phyloP scores from a whole-genome alignment of 1,284 basidiomycete species.

The Cryptococcus sp. region DNA sequence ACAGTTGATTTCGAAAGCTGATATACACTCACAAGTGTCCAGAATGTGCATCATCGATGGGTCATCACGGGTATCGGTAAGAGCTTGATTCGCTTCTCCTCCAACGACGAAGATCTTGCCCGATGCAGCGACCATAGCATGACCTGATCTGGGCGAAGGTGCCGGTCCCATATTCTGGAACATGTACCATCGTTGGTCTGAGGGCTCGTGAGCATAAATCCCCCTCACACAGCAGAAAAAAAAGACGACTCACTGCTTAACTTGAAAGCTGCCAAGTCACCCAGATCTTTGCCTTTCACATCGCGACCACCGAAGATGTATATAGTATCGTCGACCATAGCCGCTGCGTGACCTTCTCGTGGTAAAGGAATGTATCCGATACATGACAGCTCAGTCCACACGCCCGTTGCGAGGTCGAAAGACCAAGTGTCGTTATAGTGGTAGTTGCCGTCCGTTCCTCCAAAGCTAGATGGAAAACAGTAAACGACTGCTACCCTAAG shows the following conservation, averaged over 20 bases:
- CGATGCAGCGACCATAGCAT: constrained; percentile 90
- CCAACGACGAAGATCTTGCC: constrained; percentile 89
- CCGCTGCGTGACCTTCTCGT: constrained; percentile 94
- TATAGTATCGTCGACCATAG: constrained; percentile 95
- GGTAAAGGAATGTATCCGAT: constrained; percentile 97
- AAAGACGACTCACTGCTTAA: constrained; percentile 72
- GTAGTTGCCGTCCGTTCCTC: constrained; percentile 96
- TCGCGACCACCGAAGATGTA: constrained; percentile 98
- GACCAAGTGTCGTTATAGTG: constrained; percentile 99
- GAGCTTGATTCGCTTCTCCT: constrained; percentile 70
- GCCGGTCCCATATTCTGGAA: constrained; percentile 99
- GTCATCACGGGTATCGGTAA: constrained; percentile 65
- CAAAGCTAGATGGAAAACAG: constrained; percentile 66
- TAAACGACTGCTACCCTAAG: neutral
- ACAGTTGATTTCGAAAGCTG: constrained; percentile 12
- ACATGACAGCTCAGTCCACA: constrained; percentile 92
- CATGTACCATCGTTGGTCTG: constrained; percentile 85
- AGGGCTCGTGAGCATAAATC: constrained; percentile 2
- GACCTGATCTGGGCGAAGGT: constrained; percentile 86
- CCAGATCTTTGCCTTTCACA: constrained; percentile 93
- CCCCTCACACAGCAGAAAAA: neutral
- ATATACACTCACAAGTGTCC: constrained; percentile 74
- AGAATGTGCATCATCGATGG: constrained; percentile 81
- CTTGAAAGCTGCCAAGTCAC: constrained; percentile 95
- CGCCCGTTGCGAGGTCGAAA: constrained; percentile 78